Base-by-base conservation (phyloP, 257 asterid species). In the Lithospermum erythrorhizon region DNA sequence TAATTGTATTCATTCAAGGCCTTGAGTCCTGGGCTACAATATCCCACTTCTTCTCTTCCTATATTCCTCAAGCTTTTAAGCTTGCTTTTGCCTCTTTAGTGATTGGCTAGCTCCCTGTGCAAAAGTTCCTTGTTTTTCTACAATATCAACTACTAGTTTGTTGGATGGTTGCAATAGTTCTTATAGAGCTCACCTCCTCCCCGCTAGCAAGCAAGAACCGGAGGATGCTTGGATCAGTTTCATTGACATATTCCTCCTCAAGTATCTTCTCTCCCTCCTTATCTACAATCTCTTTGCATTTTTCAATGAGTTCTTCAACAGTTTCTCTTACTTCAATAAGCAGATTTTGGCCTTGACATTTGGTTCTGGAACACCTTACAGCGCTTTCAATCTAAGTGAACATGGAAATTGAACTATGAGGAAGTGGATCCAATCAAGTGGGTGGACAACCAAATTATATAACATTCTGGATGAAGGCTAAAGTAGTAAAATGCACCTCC, bases 161-260 rank as follows among this genome's bases (percentile, higher is more conserved):
- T 35, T 35, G 45, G 45, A 35, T 35, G 13, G 45, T 35, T 6
- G 45, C 11, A 35, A 35, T 6, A 35, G 25, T 18, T 7, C 9
- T 16, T 17, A 6, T 5, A 48, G 20, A 55, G 35, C 75, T 32
- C 73, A 87, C 98, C 95, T 91, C 95, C 74, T 91, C 98, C 69
- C 95, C 72, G 81, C 98, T 91, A 72, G 98, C 98, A 74, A 91
- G 98, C 79, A 91, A 81, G 79, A 91, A 88, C 13, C 96, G 85
- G 58, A 91, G 98, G 64, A 91, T 84, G 78, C 98, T 91, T 7
- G 98, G 96, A 65, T 88, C 98, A 18, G 83, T 16, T 56, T 82
- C 87, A 63, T 88, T 91, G 72, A 91, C 94, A 68, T 88, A 91
- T 62, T 88, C 96, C 72, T 88, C 98, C 75, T 88, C 94, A 9